Percentiles rank a stretch among this genome's conserved stretches.
These are phyloP conservation scores for Tolypocladium guangdongense DNA, from an alignment of 2,329 filamentous ascomycete species.

Conservation along the genomic window DNA sequence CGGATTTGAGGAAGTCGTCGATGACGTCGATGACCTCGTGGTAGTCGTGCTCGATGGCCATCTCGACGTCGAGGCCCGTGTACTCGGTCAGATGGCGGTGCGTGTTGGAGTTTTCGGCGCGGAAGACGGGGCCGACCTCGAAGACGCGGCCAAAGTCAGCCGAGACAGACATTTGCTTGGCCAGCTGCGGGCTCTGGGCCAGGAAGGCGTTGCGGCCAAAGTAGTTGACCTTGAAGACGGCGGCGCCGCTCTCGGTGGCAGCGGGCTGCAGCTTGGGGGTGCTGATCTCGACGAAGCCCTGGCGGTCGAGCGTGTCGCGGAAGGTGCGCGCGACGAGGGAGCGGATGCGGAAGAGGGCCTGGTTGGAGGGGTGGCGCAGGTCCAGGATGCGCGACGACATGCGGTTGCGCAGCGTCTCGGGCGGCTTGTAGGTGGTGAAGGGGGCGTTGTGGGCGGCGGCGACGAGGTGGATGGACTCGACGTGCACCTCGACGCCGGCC, in stretches of 20 bases:
- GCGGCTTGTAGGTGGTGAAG: slow-evolving; percentile 49
- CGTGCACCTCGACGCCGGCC: slow-evolving; percentile 63
- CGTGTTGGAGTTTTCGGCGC: slow-evolving; percentile 91
- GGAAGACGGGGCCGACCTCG: slow-evolving; percentile 63
- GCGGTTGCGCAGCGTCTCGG: slow-evolving; percentile 56
- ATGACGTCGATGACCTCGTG: slow-evolving; percentile 74
- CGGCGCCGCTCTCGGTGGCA: slow-evolving; percentile 82
- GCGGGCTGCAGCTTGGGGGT: slow-evolving; percentile 85
- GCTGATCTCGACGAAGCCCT: slow-evolving; percentile 85
- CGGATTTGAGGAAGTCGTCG: slow-evolving; percentile 70
- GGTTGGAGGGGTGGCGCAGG: slow-evolving; percentile 73
- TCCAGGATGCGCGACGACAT: slow-evolving; percentile 72
- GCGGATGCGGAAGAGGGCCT: slow-evolving; percentile 80
- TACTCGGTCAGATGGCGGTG: slow-evolving; percentile 92
- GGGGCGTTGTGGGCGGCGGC: slow-evolving; percentile 37
- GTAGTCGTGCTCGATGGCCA: slow-evolving; percentile 82
- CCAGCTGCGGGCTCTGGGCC: slow-evolving; percentile 82
- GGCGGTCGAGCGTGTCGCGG: slow-evolving; percentile 60
- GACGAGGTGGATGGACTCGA: slow-evolving; percentile 43
- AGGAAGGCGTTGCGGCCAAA: slow-evolving; percentile 81
- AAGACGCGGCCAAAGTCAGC: slow-evolving; percentile 85
- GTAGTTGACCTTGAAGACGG: slow-evolving; percentile 87
- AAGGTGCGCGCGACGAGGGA: slow-evolving; percentile 72
- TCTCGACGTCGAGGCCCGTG: slow-evolving; percentile 85
- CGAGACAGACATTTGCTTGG: slow-evolving; percentile 87